Evolutionary conservation across 257 asterid genomes (phyloP), one percentile per base, ranked within the genome.

Genomic region (Coffea canephora): DNA sequence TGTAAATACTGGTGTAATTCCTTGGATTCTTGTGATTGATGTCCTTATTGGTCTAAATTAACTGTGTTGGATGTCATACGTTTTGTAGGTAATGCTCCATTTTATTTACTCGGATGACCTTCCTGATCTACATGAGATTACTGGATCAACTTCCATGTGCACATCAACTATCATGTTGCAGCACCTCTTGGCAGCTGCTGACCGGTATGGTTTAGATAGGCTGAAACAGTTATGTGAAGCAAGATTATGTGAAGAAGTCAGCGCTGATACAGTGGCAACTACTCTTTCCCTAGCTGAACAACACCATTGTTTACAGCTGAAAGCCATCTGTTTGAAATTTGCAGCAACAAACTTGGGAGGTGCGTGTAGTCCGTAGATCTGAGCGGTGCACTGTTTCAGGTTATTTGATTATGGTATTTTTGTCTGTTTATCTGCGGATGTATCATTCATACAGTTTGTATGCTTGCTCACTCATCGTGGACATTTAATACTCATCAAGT

Each of bases 311-410:
- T 87, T 85, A 5, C 96, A 95, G 87, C 98, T 95, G 78, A 95
- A 95, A 84, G 87, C 94, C 87, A 89, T 93, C 77, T 95, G 99
- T 84, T 85, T 95, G 79, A 93, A 93, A 86, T 95, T 95, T 86
- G 97, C 99, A 64, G 97, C 97, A 62, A 80, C 96, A 82, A 92
- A 95, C 90, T 92, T 95, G 94, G 98, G 98, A 93, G 98, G 98
- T 95, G 98, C 94, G 98, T 92, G 94, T 92, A 85, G 93, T 88
- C 91, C 91, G 80, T 90, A 91, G 95, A 91, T 80, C 93, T 94
- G 92, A 92, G 91, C 90, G 82, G 91, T 91, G 92, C 96, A 89
- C 84, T 90, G 81, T 92, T 92, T 91, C 96, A 92, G 97, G 94
- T 94, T 87, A 84, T 89, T 88, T 84, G 83, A 76, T 79, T 83